Evolutionary conservation across 148 eudicot species (phyloP), one percentile per base, ranked within the genome.

Genomic region (Cornus controversa): DNA sequence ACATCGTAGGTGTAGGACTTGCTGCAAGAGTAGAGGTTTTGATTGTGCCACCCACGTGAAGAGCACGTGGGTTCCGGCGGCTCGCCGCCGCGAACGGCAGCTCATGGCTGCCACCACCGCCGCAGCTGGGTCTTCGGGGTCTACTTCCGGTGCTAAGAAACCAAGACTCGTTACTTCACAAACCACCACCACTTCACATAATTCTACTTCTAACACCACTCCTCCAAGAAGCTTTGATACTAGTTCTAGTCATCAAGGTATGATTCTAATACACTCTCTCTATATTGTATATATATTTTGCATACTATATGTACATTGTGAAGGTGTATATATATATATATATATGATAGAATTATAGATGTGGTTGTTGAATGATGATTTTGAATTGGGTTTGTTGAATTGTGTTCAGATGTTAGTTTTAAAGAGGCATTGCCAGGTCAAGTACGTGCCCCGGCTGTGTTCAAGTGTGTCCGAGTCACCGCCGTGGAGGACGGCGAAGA

Each of bases 61-160:
- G 81, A 95, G 99, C 90, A 95, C 99, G 34, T 95, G 99, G 99
- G 94, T 95, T 9, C 98, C 99, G 0, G 99, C 96, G 2, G 87
- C 99, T 3, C 73, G 96, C 13, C 80, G 99, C 20, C 80, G 98
- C 8, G 97, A 93, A 53, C 73, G 97, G 1, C 97, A 89, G 77
- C 79, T 78, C 36, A 79, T 84, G 76, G 78, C 71, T 0, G 83
- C 60, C 10, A 57, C 80, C 2, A 81, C 36, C n/a, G 86, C 24
- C 60, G 81, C 77, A 66, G 91, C 69, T 69, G 94, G 47, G 64
- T 90, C 96, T 0, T 94, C 97, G 0, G 96, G 91, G 0, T 92
- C 97, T 6, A 91, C 91, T 1, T 93, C 96, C 6, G 91, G 96
- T 3, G 81, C 87, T 11, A 91, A 95, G 73, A 92, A 95, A 69